phyloP scores from a whole-genome alignment of 768 basidiomycete species.

The Pisolithus marmoratus region DNA sequence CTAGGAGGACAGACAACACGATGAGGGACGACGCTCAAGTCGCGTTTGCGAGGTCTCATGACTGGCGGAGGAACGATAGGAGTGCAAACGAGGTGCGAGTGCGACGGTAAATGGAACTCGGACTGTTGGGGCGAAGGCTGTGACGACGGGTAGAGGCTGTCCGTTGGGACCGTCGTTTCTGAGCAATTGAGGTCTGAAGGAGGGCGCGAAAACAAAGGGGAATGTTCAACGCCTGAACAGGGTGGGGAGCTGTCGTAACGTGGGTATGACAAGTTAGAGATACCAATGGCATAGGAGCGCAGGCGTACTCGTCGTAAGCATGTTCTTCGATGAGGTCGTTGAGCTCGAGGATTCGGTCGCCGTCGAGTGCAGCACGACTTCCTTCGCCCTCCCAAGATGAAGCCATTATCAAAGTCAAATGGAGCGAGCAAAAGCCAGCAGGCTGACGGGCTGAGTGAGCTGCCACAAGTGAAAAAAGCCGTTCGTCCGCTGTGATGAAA shows the following conservation, averaged over 20 bases:
- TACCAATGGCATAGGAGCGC: slow-evolving; percentile 6
- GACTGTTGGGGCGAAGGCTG: slow-evolving; percentile 23
- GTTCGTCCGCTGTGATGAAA: too few relatives aligned
- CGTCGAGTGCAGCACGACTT: slow-evolving; percentile 34
- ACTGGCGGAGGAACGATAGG: slow-evolving; percentile 67
- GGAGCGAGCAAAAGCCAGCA: too few relatives aligned
- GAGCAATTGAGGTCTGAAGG: slow-evolving; percentile 30
- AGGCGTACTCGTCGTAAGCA: slow-evolving; percentile 68
- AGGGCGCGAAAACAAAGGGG: slow-evolving; percentile 6
- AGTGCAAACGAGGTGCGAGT: slow-evolving; percentile 42
- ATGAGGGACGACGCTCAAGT: slow-evolving; percentile 43
- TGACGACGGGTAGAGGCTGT: slow-evolving; percentile 28
- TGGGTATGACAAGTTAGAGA: background rate
- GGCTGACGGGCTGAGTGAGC: too few relatives aligned
- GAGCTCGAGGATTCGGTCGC: slow-evolving; percentile 54
- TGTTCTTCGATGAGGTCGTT: slow-evolving; percentile 72
- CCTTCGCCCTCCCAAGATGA: slow-evolving; percentile 43
- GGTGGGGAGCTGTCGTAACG: slow-evolving; percentile 11
- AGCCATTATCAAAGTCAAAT: too few relatives aligned
- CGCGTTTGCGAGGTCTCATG: slow-evolving; percentile 49
- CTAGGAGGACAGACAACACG: slow-evolving; percentile 66
- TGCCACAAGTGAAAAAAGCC: too few relatives aligned
- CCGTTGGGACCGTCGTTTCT: slow-evolving; percentile 25
- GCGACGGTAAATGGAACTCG: slow-evolving; percentile 28
- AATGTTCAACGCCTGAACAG: slow-evolving; percentile 16